Percentiles rank a stretch among this genome's conserved stretches.
phyloP scores from a whole-genome alignment of 495 filamentous ascomycete genomes.

The Penicillium longicatenatum region DNA sequence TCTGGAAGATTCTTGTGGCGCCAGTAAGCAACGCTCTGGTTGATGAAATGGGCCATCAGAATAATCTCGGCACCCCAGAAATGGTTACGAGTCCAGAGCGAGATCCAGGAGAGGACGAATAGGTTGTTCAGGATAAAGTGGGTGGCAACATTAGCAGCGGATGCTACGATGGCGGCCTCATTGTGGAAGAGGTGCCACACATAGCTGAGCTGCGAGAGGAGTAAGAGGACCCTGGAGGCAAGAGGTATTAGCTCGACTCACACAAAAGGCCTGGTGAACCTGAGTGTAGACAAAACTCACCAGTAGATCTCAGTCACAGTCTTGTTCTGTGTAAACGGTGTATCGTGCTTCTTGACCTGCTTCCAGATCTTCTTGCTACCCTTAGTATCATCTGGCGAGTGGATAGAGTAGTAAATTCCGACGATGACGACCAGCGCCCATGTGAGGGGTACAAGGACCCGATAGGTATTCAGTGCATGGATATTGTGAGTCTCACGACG shows the following conservation, averaged over 20 bases:
- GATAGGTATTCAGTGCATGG: constrained; percentile 57
- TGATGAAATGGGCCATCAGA: constrained; percentile 77
- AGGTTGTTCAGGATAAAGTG: constrained; percentile 89
- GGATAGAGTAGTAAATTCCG: constrained; percentile 68
- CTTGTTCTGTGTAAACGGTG: constrained; percentile 74
- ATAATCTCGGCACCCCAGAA: constrained; percentile 75
- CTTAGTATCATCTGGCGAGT: constrained; percentile 60
- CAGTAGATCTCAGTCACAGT: constrained; percentile 77
- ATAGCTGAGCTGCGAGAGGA: constrained; percentile 74
- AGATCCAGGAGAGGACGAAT: constrained; percentile 73
- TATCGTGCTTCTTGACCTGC: constrained; percentile 62
- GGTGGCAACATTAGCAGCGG: constrained; percentile 74
- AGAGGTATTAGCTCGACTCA: background rate
- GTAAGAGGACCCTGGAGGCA: constrained; percentile 64
- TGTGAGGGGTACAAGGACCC: constrained; percentile 66
- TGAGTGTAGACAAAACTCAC: constrained; percentile 37
- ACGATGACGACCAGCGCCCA: constrained; percentile 71
- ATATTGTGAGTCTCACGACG: constrained; percentile 60
- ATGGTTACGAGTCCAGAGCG: constrained; percentile 75
- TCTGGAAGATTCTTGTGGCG: constrained; percentile 66
- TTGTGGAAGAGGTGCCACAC: constrained; percentile 72
- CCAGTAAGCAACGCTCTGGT: constrained; percentile 77
- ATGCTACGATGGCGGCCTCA: constrained; percentile 57
- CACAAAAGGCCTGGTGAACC: too few relatives aligned
- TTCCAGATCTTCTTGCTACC: constrained; percentile 64